A percentile compares a stretch with the other conserved stretches of the same genome.
These are phyloP conservation scores for Coleophoma cylindrospora DNA, from an alignment of 2,329 filamentous ascomycete species.

Conservation along the genomic window DNA sequence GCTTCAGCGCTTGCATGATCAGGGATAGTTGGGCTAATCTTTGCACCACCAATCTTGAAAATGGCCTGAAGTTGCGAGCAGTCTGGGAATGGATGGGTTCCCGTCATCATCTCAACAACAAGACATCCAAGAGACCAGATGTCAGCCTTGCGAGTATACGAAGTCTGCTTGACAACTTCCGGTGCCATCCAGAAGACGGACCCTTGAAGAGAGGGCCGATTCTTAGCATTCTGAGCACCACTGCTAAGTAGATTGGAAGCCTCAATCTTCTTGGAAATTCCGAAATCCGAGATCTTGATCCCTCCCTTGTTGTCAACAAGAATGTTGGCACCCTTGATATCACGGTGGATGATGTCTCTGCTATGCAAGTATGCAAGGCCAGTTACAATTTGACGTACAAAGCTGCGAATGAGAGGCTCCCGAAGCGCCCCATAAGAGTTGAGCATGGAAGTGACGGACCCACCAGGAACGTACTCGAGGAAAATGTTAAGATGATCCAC, in stretches of 20 bases:
- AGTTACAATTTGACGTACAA: slow-evolving; percentile 90
- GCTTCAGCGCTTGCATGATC: slow-evolving; percentile 83
- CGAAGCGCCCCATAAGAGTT: slow-evolving; percentile 95
- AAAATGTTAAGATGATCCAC: slow-evolving; percentile 97
- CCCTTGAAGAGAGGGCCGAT: slow-evolving; percentile 80
- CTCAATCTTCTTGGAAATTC: slow-evolving; percentile 96
- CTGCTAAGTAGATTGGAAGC: slow-evolving; percentile 72
- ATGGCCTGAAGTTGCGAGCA: slow-evolving; percentile 97
- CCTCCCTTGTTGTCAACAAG: slow-evolving; percentile 98
- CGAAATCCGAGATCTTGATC: slow-evolving; percentile 99
- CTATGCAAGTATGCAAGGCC: slow-evolving; percentile 92
- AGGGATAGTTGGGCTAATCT: slow-evolving; percentile 83
- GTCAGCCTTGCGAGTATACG: slow-evolving; percentile 96
- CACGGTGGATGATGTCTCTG: slow-evolving; percentile 93
- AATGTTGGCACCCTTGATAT: slow-evolving; percentile 99
- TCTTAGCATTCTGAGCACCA: slow-evolving; percentile 61
- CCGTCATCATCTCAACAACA: slow-evolving; percentile 99
- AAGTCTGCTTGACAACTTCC: slow-evolving; percentile 95
- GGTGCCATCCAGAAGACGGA: slow-evolving; percentile 99
- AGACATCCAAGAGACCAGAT: slow-evolving; percentile 98
- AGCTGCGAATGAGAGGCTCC: slow-evolving; percentile 91
- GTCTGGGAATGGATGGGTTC: slow-evolving; percentile 91
- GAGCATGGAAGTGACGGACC: slow-evolving; percentile 96
- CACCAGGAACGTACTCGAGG: slow-evolving; percentile 96
- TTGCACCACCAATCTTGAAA: slow-evolving; percentile 92